Conservation (phyloP, 2,329 filamentous ascomycete species). For the Raffaelea arxii region DNA sequence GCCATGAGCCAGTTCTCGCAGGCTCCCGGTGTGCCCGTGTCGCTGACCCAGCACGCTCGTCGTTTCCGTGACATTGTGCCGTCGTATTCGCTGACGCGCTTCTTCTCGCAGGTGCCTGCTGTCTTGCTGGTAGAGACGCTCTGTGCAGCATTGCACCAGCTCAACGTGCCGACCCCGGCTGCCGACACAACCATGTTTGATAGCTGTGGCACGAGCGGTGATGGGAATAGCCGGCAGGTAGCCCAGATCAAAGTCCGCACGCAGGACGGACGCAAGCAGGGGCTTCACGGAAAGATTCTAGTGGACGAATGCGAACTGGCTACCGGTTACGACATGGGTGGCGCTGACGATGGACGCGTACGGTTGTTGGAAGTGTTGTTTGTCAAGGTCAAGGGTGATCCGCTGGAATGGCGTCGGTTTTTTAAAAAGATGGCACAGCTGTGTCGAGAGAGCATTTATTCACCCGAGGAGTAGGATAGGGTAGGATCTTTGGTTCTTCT, state of each 20-base stretch:
- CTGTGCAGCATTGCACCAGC: constrained; percentile 68
- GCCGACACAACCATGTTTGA: constrained; percentile 23
- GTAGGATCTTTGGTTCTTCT: not conserved
- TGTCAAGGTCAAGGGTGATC: constrained; percentile 90
- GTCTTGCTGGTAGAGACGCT: constrained; percentile 70
- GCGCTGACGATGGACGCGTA: constrained; percentile 35
- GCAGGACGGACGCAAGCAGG: constrained; percentile 61
- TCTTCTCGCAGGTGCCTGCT: constrained; percentile 75
- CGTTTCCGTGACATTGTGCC: constrained; percentile 88
- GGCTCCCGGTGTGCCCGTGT: constrained; percentile 67
- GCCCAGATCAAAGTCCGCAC: constrained; percentile 65
- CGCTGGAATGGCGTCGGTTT: constrained; percentile 89
- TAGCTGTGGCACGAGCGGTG: constrained; percentile 13
- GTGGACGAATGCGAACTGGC: constrained; percentile 53
- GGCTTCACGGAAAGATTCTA: constrained; percentile 64
- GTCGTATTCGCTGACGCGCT: constrained; percentile 75
- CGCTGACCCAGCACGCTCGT: constrained; percentile 79
- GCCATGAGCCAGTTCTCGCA: constrained; percentile 78
- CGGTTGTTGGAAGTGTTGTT: constrained; percentile 80
- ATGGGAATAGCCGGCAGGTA: constrained; percentile 44
- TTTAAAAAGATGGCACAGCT: constrained; percentile 92
- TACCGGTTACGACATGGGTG: constrained; percentile 25
- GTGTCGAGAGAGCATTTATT: constrained; percentile 74
- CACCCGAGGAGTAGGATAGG: constrained; percentile 7
- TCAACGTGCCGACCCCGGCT: constrained; percentile 64